Conservation (phyloP, 345 rosid genomes). For the Gossypium stocksii region DNA sequence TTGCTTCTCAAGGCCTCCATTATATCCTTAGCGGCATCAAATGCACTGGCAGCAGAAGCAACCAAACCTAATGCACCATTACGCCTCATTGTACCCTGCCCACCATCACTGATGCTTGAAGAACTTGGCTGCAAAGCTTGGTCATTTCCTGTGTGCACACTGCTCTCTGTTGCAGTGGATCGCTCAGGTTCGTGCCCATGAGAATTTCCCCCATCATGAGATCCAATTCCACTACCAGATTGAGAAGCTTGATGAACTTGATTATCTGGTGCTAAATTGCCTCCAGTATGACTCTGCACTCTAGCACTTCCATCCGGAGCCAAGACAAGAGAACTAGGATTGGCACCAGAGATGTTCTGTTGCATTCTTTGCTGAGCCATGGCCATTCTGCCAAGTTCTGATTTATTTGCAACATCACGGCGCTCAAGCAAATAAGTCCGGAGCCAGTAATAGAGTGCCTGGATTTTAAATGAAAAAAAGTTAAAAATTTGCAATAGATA, state of each 20-base stretch:
- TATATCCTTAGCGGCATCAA: slow-evolving; percentile 97
- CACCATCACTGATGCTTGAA: slow-evolving; percentile 48
- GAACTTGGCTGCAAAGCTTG: slow-evolving; percentile 74
- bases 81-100: slow-evolving; percentile 62
- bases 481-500: slow-evolving; percentile 2
- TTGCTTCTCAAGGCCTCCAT: slow-evolving; percentile 97
- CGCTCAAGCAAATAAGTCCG: slow-evolving; percentile 97
- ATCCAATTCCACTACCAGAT: slow-evolving; percentile 50
- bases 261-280: slow-evolving; percentile 47
- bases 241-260: slow-evolving; percentile 66
- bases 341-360: slow-evolving; percentile 56
- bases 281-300: slow-evolving; percentile 49
- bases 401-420: slow-evolving; percentile 93
- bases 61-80: slow-evolving; percentile 57
- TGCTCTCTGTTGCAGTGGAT: slow-evolving; percentile 47
- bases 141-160: slow-evolving; percentile 57
- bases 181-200: slow-evolving; percentile 90
- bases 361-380: slow-evolving; percentile 96
- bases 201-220: slow-evolving; percentile 73
- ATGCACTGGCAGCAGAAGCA: slow-evolving; percentile 86
- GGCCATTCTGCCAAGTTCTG: slow-evolving; percentile 69
- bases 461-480: slow-evolving; percentile 17
- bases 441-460: slow-evolving; percentile 98
- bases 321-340: slow-evolving; percentile 48
- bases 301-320: slow-evolving; percentile 44